Percentiles rank a stretch among this genome's conserved stretches.
Conservation (phyloP, 495 filamentous ascomycete species). For the Daldinia vernicosa region DNA sequence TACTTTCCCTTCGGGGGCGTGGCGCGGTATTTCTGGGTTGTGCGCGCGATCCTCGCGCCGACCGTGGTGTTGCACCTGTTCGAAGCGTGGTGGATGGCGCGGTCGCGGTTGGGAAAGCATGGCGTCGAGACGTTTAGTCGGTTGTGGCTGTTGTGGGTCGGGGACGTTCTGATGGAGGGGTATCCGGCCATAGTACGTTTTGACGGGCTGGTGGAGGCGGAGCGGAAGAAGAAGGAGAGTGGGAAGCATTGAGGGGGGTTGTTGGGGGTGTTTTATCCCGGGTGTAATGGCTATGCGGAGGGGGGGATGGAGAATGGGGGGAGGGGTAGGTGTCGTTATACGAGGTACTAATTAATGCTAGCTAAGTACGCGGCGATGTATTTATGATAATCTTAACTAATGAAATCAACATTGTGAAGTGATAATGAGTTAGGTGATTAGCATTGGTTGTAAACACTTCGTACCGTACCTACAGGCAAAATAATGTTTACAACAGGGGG, state of each 20-base stretch:
- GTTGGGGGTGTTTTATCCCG: neutral
- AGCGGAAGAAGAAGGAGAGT: slow-evolving; percentile 42
- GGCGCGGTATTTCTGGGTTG: slow-evolving; percentile 49
- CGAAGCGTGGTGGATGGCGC: slow-evolving; percentile 53
- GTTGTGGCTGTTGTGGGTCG: slow-evolving; percentile 54
- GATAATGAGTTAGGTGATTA: no score
- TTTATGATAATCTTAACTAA: neutral
- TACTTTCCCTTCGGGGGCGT: slow-evolving; percentile 44
- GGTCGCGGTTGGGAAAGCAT: slow-evolving; percentile 40
- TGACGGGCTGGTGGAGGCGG: slow-evolving; percentile 48
- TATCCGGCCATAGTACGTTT: slow-evolving; percentile 50
- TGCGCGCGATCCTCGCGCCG: slow-evolving; percentile 48
- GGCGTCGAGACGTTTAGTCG: slow-evolving; percentile 44
- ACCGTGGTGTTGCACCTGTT: slow-evolving; percentile 48
- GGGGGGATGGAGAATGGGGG: neutral
- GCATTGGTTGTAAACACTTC: no score
- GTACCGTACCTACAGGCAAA: no score
- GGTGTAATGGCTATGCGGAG: neutral
- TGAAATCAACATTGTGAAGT: neutral
- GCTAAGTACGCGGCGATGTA: neutral
- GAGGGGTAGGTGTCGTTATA: neutral
- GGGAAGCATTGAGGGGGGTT: slow-evolving; percentile 18
- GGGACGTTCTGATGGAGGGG: slow-evolving; percentile 53
- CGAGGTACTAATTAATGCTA: neutral
- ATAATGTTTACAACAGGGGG: no score